Percentiles rank a stretch among this genome's conserved stretches.
These are phyloP conservation scores for Russula sp. DNA, from an alignment of 768 basidiomycete species.

Conservation along the genomic window DNA sequence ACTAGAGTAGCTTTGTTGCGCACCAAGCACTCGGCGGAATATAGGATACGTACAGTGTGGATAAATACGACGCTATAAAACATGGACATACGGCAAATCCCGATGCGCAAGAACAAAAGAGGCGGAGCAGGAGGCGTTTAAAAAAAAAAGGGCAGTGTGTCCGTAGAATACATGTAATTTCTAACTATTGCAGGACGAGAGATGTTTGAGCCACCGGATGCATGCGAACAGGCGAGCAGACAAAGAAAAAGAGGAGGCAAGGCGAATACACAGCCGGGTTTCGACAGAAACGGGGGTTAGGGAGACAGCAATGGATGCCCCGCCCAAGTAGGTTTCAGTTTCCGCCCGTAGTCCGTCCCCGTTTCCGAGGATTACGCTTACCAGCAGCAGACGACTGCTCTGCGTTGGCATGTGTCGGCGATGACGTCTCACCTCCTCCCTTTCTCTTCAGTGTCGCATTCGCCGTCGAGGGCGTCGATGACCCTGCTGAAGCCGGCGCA, in stretches of 20 bases:
- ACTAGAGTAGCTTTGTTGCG: constrained; percentile 21
- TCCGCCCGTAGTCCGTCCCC: constrained; percentile 43
- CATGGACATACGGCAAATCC: constrained; percentile 25
- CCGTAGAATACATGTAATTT: constrained; percentile 22
- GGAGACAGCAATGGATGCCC: not conserved
- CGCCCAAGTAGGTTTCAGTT: constrained; percentile 28
- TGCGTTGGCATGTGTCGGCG: constrained; percentile 43
- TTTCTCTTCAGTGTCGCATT: constrained; percentile 33
- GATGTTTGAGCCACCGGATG: constrained; percentile 18
- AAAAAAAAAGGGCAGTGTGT: constrained; percentile 16
- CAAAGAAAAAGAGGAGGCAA: not conserved
- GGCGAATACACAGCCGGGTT: constrained; percentile 1
- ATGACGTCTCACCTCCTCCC: constrained; percentile 32
- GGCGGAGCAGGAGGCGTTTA: constrained; percentile 17
- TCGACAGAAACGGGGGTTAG: not conserved
- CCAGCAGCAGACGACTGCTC: constrained; percentile 37
- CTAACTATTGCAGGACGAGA: constrained; percentile 22
- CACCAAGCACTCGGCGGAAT: constrained; percentile 18
- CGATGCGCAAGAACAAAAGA: constrained; percentile 22
- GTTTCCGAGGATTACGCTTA: constrained; percentile 50
- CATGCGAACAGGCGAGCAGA: constrained; percentile 1
- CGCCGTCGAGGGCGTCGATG: constrained; percentile 27
- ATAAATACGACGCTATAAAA: constrained; percentile 30
- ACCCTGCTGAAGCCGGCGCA: constrained; percentile 6
- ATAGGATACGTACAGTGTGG: constrained; percentile 21